These are phyloP conservation scores for Corymbia citriodora DNA, from an alignment of 441 rosid species.

Conservation along the genomic window DNA sequence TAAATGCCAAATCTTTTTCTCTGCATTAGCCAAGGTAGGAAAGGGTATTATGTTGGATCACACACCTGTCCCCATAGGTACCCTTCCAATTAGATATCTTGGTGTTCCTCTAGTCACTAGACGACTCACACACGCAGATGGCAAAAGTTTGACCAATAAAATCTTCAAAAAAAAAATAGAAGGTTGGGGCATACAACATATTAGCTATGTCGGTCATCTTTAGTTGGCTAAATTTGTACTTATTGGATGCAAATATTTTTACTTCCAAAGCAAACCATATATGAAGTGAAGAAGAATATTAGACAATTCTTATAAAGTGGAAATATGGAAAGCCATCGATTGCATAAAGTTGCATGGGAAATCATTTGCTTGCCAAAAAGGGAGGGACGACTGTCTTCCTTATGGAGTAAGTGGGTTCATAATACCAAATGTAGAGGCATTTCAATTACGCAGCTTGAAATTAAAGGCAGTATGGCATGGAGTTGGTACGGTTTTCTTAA, in stretches of 20 bases:
- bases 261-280: background rate
- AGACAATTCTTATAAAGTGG: background rate
- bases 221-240: background rate
- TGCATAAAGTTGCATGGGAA: background rate
- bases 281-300: background rate
- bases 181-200: background rate
- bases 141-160: background rate
- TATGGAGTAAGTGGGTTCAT: background rate
- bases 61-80: background rate
- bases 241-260: no score
- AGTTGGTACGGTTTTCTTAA: background rate
- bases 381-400: background rate
- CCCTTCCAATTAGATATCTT: background rate
- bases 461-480: background rate
- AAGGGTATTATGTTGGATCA: background rate
- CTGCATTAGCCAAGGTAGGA: background rate
- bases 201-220: background rate
- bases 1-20: background rate
- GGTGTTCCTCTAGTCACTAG: background rate
- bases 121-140: no score
- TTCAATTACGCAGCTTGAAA: background rate
- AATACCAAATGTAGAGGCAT: background rate
- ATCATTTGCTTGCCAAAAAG: background rate
- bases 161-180: background rate
- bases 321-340: background rate